Evolutionary conservation across 2,329 filamentous ascomycete species (phyloP).

Genomic region (Fusarium xylarioides): DNA sequence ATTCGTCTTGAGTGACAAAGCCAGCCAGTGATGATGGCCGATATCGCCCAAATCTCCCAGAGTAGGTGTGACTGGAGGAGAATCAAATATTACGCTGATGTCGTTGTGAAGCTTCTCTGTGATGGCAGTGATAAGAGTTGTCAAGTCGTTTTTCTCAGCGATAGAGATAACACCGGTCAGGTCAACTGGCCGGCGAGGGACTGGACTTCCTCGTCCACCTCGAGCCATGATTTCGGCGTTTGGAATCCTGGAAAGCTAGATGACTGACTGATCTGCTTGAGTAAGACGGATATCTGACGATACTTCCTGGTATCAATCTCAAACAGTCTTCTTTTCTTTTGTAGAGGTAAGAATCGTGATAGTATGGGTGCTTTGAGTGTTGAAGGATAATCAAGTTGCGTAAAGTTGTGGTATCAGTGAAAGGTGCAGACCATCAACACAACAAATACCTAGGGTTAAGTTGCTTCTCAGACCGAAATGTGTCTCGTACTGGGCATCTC

Average conservation of each 20-base stretch:
- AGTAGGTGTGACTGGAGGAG: constrained; percentile 49
- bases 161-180: constrained; percentile 59
- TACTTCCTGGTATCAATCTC: not conserved
- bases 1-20: constrained; percentile 45
- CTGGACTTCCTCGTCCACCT: constrained; percentile 48
- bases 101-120: constrained; percentile 65
- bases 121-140: constrained; percentile 60
- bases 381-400: not conserved
- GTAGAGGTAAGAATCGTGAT: not conserved
- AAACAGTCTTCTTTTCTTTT: not conserved
- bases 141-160: constrained; percentile 62
- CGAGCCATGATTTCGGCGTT: constrained; percentile 49
- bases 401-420: not conserved
- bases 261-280: not conserved
- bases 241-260: not conserved
- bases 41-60: constrained; percentile 43
- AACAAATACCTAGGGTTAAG: not conserved
- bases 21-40: constrained; percentile 49
- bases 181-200: constrained; percentile 58
- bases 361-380: not conserved
- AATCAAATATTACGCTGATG: constrained; percentile 62
- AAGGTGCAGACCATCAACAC: not conserved
- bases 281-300: not conserved
- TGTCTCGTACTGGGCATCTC: constrained; percentile 3
- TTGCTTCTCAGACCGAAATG: not conserved